Base-by-base conservation (phyloP, 2,329 filamentous ascomycete species). In the Fusarium sarcochroum region DNA sequence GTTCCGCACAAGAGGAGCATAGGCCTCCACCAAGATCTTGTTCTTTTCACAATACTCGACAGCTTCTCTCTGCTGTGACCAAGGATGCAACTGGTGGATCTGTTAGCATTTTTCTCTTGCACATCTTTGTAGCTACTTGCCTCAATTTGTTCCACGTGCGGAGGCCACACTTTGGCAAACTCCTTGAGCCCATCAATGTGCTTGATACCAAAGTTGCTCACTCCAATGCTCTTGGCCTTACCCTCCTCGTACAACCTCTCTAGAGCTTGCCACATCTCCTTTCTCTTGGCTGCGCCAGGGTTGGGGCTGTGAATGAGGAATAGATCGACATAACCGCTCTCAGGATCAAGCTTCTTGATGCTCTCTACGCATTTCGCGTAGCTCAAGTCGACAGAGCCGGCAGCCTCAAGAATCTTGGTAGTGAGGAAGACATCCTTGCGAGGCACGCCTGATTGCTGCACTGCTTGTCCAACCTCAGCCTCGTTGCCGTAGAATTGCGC, bases 141-240 rank as follows among this genome's bases (percentile, higher is more conserved):
- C 84, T 91, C 89, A 58, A 92, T 87, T 76, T 93, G 91, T 73
- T 91, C 91, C 8, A 91, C 88, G 7, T 87, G 86, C 11, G 90
- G 91, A 38, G 90, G 90, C 85, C 86, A 91, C 6, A 88, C 81
- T 57, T 84, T 85, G 23, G 89, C 89, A 73, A 86, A 89, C 20
- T 76, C 73, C 78, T 87, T 90, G 79, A 93, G 80, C 73, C 90
- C 87, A 72, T 92, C 87, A 35, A 93, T 87, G 70, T 91, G 87
- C 47, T 84, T 83, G 57, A 90, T 85, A 4, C 90, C 90, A 73
- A 87, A 93, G 72, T 93, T 93, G 77, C 89, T 91, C 46, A 93
- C 90, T 0, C 91, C 91, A 74, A 93, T 91, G 27, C 85, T 85
- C 77, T 84, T 87, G 9, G 86, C 84, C 63, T 84, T 87, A 3